A percentile compares a stretch with the other conserved stretches of the same genome.
Conservation (phyloP, 208 protist genomes). For the Hexamita inflata region DNA sequence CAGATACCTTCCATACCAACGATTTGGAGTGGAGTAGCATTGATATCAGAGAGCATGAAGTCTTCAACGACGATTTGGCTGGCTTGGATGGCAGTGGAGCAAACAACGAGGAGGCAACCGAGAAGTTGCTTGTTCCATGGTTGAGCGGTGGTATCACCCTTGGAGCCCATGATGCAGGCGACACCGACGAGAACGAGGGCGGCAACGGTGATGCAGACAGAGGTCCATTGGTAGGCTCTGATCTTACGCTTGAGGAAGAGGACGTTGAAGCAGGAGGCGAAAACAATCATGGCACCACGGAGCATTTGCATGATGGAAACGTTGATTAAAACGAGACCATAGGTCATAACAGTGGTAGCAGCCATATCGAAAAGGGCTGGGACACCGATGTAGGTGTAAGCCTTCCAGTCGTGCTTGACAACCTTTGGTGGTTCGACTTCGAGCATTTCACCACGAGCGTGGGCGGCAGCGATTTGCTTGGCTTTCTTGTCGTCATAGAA, state of each 20-base stretch:
- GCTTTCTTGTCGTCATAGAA: neutral
- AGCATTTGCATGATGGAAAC: conserved; percentile 73
- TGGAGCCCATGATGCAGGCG: conserved; percentile 45
- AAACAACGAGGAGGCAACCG: conserved; percentile 61
- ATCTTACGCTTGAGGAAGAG: conserved; percentile 59
- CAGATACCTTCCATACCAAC: conserved; percentile 68
- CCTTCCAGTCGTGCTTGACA: neutral
- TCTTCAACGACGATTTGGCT: conserved; percentile 68
- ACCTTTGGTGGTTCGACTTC: neutral
- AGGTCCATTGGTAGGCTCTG: conserved; percentile 49
- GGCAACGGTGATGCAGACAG: conserved; percentile 54
- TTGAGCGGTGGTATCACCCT: neutral
- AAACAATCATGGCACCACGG: conserved; percentile 64
- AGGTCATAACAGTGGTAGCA: conserved; percentile 61
- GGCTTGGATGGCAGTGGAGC: conserved; percentile 63
- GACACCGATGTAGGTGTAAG: conserved; percentile 24
- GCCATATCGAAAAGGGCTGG: conserved; percentile 55
- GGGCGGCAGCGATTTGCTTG: neutral
- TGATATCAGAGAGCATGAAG: conserved; percentile 55
- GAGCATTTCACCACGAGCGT: no score
- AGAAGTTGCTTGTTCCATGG: conserved; percentile 35
- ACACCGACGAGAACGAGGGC: conserved; percentile 57
- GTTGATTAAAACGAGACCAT: conserved; percentile 63
- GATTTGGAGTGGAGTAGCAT: conserved; percentile 59
- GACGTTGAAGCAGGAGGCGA: conserved; percentile 60